Conservation (phyloP, 2,329 filamentous ascomycete genomes). For the Aspergillus oerlinghausenensis region DNA sequence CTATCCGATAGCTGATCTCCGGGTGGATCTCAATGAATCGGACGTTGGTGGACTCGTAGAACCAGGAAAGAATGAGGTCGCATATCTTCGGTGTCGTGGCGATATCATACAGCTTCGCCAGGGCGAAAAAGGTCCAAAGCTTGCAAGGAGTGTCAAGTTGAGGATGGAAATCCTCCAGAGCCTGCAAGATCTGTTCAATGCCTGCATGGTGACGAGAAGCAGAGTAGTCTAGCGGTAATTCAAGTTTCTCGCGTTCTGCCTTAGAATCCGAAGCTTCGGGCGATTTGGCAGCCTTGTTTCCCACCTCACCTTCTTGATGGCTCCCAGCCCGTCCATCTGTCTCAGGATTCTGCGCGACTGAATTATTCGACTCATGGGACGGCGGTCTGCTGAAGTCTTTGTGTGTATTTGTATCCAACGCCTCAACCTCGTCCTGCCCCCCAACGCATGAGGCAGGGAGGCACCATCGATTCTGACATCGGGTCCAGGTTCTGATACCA, state of each 20-base stretch:
- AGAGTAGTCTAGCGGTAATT: constrained; percentile 54
- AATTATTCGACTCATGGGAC: background rate
- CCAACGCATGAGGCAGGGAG: constrained; percentile 41
- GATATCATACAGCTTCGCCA: constrained; percentile 56
- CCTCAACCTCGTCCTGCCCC: constrained; percentile 45
- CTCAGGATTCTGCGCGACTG: background rate
- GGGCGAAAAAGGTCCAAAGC: constrained; percentile 61
- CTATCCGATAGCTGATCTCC: constrained; percentile 58
- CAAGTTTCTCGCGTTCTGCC: background rate
- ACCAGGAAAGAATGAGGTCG: constrained; percentile 55
- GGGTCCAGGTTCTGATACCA: constrained; percentile 55
- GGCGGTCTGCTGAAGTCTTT: background rate
- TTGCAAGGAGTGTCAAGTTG: constrained; percentile 61
- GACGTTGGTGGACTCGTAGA: constrained; percentile 51
- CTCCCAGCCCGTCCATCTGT: background rate
- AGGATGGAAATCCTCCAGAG: constrained; percentile 51
- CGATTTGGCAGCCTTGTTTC: background rate
- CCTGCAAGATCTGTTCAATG: constrained; percentile 59
- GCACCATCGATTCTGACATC: constrained; percentile 31
- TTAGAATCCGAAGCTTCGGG: background rate
- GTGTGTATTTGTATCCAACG: background rate
- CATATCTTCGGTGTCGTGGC: constrained; percentile 28
- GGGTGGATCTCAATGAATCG: constrained; percentile 61
- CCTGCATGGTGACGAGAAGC: constrained; percentile 58
- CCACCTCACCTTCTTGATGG: background rate